Percentiles rank a stretch among this genome's conserved stretches.
phyloP scores from a whole-genome alignment of 192 early-diverging fungal genomes.

The Rhizophagus clarus region DNA sequence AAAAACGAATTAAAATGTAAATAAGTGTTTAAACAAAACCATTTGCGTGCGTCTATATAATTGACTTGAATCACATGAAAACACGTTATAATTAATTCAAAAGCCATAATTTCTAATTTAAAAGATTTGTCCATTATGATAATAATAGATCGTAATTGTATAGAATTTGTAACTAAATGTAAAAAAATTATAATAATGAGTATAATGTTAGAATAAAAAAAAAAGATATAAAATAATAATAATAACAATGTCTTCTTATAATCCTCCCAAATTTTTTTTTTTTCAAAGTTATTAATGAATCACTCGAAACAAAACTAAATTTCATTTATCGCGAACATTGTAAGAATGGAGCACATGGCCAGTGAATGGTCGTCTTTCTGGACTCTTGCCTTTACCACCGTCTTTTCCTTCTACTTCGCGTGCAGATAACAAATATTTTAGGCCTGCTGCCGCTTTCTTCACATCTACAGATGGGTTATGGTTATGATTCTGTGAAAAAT shows the following conservation, averaged over 20 bases:
- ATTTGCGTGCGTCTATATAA: slow-evolving; percentile 12
- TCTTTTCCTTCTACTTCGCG: slow-evolving; percentile 36
- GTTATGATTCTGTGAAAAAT: background rate
- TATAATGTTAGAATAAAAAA: background rate
- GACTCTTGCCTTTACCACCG: slow-evolving; percentile 30
- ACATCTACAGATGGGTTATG: slow-evolving; percentile 26
- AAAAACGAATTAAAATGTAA: background rate
- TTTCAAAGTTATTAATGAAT: background rate
- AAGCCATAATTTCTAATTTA: background rate
- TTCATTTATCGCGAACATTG: slow-evolving; percentile 29
- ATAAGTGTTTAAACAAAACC: background rate
- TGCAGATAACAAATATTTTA: slow-evolving; percentile 47
- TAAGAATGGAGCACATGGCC: slow-evolving; percentile 26
- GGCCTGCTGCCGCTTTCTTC: slow-evolving; percentile 42
- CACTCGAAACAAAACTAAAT: background rate
- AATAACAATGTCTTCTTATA: background rate
- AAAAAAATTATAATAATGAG: background rate
- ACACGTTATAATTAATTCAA: background rate
- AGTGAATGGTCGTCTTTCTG: slow-evolving; percentile 27
- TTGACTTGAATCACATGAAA: background rate
- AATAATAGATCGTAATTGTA: background rate
- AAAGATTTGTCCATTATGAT: slow-evolving; percentile 3
- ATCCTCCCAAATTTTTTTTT: background rate
- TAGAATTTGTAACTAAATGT: background rate
- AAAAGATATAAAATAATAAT: background rate